Base-by-base conservation (phyloP, 1,139 yeast species). In the Meyerozyma smithsonii region DNA sequence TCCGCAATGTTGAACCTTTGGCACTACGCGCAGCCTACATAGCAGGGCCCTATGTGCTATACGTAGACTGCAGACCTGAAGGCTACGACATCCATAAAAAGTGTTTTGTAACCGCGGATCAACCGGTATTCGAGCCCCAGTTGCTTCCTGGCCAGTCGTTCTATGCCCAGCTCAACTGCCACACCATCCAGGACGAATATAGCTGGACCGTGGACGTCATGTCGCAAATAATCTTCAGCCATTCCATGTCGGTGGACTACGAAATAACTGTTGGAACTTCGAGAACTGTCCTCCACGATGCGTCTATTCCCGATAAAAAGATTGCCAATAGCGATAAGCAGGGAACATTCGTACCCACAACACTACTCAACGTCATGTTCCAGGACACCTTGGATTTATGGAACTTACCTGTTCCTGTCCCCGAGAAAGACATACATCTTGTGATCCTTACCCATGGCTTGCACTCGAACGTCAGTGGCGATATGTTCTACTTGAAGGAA, bases 371-470 rank as follows among this genome's bases (percentile, higher is more conserved):
- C 5, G 86, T 88, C 0, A 57, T 68, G 26, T 71, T 74, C 41
- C 62, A 70, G 40, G 86, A 79, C 46, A 84, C 95, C 0, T 51
- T 72, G 20, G 95, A 86, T 52, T 58, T 90, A 23, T 89, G 97
- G 97, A 80, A 69, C 46, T 45, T 69, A 21, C 76, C 77, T 0
- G 54, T 68, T 0, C 83, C 84, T 0, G 59, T 59, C 30, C 61
- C 66, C 5, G 50, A 58, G 5, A 62, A 62, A 36, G 84, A 85
- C 1, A 69, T 80, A 7, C 96, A 88, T 59, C 64, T 88, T 44
- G 92, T 87, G 20, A 69, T 88, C 2, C 54, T 92, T 24, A 86
- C 96, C 0, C 98, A 92, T 60, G 99, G 99, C 0, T 64, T 92
- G 32, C 96, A 89, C 57, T 87, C 97, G 0, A 92, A 92, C 55